These are phyloP conservation scores for Lizonia empirigonia DNA, from an alignment of 2,329 filamentous ascomycete species.

Conservation along the genomic window DNA sequence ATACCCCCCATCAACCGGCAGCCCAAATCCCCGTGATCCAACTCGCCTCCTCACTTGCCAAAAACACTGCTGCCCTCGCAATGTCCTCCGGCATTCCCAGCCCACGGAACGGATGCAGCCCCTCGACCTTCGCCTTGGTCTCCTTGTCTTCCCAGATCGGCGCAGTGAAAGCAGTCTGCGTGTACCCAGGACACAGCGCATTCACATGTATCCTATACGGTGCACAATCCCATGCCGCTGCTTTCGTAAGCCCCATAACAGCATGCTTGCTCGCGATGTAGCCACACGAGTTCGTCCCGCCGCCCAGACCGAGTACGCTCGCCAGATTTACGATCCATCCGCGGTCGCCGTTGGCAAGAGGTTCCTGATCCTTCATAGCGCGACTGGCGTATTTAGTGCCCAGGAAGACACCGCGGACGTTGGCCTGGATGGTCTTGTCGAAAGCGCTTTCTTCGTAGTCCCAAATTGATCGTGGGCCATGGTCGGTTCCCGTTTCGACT, in stretches of 20 bases:
- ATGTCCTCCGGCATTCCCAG: conserved; percentile 43
- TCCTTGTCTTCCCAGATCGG: conserved; percentile 20
- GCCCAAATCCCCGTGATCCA: conserved; percentile 54
- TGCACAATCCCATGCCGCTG: conserved; percentile 58
- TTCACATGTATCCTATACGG: conserved; percentile 58
- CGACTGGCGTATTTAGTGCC: conserved; percentile 54
- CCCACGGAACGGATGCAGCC: conserved; percentile 38
- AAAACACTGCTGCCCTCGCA: conserved; percentile 50
- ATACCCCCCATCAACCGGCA: conserved; percentile 57
- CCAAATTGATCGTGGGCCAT: conserved; percentile 48
- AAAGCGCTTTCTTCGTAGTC: conserved; percentile 55
- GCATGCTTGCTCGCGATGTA: conserved; percentile 60
- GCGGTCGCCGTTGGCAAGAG: conserved; percentile 42
- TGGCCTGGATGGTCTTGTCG: conserved; percentile 50
- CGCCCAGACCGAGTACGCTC: conserved; percentile 49
- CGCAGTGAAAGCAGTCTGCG: conserved; percentile 36
- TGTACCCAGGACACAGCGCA: conserved; percentile 60
- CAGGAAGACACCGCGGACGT: conserved; percentile 49
- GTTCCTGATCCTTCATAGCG: conserved; percentile 59
- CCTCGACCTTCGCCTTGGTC: conserved; percentile 15
- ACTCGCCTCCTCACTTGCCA: conserved; percentile 55
- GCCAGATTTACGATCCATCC: conserved; percentile 63
- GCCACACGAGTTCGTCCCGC: conserved; percentile 11
- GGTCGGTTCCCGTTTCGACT: conserved; percentile 39
- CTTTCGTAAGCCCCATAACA: conserved; percentile 57